Percentiles rank a stretch among this genome's conserved stretches.
phyloP scores from a whole-genome alignment of 176 grass and related monocot species.

The Chrysopogon serrulatus region DNA sequence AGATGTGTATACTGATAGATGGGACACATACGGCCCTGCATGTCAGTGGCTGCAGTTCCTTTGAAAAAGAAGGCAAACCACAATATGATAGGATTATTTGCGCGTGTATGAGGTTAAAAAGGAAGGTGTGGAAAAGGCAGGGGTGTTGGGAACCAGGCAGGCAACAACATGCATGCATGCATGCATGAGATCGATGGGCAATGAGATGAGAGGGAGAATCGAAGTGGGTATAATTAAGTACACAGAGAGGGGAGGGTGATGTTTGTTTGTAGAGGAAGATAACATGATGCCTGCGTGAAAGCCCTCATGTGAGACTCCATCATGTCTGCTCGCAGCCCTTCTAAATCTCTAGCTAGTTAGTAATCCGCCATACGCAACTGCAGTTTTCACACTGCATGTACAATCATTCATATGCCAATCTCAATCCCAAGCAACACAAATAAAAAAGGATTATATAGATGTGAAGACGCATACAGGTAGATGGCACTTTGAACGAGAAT shows the following conservation, averaged over 20 bases:
- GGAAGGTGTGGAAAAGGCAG: slow-evolving; percentile 52
- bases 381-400: slow-evolving; percentile 28
- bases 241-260: slow-evolving; percentile 43
- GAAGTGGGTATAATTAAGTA: slow-evolving; percentile 44
- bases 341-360: slow-evolving; percentile 21
- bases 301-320: slow-evolving; percentile 91
- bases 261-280: slow-evolving; percentile 98
- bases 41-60: slow-evolving; percentile 36
- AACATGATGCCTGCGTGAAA: slow-evolving; percentile 99
- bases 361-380: slow-evolving; percentile 12
- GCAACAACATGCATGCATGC: slow-evolving; percentile 61
- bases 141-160: slow-evolving; percentile 66
- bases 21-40: slow-evolving; percentile 13
- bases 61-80: not conserved
- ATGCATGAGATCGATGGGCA: slow-evolving; percentile 27
- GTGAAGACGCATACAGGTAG: not conserved
- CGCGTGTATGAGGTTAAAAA: slow-evolving; percentile 51
- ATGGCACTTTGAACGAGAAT: not conserved
- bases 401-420: slow-evolving; percentile 20
- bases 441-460: not conserved
- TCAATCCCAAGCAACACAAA: not conserved
- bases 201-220: slow-evolving; percentile 25
- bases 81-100: slow-evolving; percentile 43
- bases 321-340: slow-evolving; percentile 44
- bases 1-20: slow-evolving; percentile 13